Base-by-base conservation (phyloP, 768 basidiomycete species). In the Podaxis sp. region DNA sequence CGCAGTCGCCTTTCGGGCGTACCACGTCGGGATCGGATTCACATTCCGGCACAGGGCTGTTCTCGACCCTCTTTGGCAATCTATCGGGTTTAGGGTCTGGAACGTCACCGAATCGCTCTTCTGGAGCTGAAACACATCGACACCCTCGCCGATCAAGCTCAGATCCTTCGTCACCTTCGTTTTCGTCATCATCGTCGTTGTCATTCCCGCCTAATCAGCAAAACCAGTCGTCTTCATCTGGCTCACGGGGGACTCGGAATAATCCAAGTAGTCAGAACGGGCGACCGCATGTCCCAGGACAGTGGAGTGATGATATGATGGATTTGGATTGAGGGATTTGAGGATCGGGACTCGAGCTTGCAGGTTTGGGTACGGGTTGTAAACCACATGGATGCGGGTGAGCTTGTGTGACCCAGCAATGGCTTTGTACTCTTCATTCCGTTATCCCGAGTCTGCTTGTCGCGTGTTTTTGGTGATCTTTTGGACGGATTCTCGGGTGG, bases 1-100 rank as follows among this genome's bases (percentile, higher is more conserved):
- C 61, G 21, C 54, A 54, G 28, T 46, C 47, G 60, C 40, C 47
- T 56, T 35, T 44, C n/a, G 14, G 42, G n/a, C 59, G 60, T 5
- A 51, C 50, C 42, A 48, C 47, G 56, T 32, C 40, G 18, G 44
- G 37, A 13, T 55, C 57, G 11, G 52, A 59, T 13, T 61, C 64
- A 7, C 50, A 55, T 9, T 35, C 61, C 44, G 61, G 66, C 47
- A 36, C 44, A 23, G 65, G 65, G 18, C 37, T 65, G 6, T 42
- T 66, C 7, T 50, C 63, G 9, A 53, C 57, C 32, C 25, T 68
- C 13, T 59, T 64, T 13, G 62, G 64, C 14, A 62, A 63, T 14
- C 62, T 66, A 13, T 35, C 64, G 5, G 42, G 42, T 16, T 18
- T 44, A 4, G 59, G 63, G 25, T 14, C n/a, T 16, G 42, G 42